Percentiles rank a stretch among this genome's conserved stretches.
Conservation (phyloP, 371 early-diverging fungal genomes). For the Spraguea lophii region DNA sequence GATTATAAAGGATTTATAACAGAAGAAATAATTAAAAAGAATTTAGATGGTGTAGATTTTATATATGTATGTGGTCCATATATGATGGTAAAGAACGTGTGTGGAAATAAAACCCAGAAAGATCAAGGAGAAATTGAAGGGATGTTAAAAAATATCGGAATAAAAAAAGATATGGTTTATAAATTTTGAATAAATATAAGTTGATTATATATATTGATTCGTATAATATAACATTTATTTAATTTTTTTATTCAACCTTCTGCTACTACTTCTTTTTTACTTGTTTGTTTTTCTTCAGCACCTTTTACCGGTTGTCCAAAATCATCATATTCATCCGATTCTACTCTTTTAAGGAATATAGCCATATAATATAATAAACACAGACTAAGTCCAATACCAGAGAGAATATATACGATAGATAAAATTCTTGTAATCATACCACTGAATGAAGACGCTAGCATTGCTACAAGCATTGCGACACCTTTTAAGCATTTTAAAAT, state of each 20-base stretch:
- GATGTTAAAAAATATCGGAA: constrained; percentile 62
- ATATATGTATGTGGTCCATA: constrained; percentile 61
- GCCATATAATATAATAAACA: constrained; percentile 17
- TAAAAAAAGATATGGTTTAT: constrained; percentile 54
- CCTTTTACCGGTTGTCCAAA: constrained; percentile 2
- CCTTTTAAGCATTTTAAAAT: neutral
- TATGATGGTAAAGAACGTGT: constrained; percentile 54
- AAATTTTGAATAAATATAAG: constrained; percentile 62
- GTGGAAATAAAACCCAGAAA: constrained; percentile 63
- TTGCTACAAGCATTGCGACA: constrained; percentile 5
- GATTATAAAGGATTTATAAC: constrained; percentile 51
- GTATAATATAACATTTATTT: too few species aligned
- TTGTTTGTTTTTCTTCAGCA: neutral
- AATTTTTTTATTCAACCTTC: too few species aligned
- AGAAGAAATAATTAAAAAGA: constrained; percentile 46
- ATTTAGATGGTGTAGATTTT: constrained; percentile 45
- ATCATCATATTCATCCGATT: constrained; percentile 25
- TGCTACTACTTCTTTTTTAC: neutral
- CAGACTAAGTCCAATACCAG: neutral
- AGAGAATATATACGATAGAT: constrained; percentile 2
- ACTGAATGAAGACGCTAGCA: constrained; percentile 8
- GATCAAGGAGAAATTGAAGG: constrained; percentile 59
- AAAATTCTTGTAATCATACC: constrained; percentile 6
- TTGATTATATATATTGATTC: neutral
- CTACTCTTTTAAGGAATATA: constrained; percentile 10